Conservation (phyloP, 2,329 filamentous ascomycete genomes). For the Boeremia lycopersici region DNA sequence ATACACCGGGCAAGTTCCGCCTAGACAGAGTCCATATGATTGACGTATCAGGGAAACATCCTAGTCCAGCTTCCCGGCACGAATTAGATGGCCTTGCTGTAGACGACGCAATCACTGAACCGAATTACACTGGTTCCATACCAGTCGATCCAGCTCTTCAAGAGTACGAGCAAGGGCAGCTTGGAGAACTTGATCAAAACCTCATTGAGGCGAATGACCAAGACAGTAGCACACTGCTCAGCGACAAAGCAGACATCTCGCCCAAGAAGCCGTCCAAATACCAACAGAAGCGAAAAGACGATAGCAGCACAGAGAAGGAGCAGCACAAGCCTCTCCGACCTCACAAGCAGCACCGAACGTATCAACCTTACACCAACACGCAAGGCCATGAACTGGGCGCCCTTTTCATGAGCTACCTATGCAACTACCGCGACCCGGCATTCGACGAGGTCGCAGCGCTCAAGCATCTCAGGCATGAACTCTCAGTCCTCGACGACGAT, state of each 20-base stretch:
- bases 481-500: background rate
- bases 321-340: background rate
- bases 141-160: no score
- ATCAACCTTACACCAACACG: background rate
- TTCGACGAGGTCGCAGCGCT: constrained; percentile 8
- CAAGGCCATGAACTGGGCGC: background rate
- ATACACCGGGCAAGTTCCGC: background rate
- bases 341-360: background rate
- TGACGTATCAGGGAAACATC: background rate
- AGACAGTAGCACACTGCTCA: background rate
- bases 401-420: constrained; percentile 9
- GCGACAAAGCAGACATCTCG: background rate
- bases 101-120: no score
- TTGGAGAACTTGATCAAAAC: no score
- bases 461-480: background rate
- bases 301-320: background rate
- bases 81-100: background rate
- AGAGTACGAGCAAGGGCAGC: no score
- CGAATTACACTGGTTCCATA: no score
- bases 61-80: background rate
- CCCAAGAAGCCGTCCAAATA: background rate
- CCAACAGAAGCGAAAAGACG: constrained; percentile 1
- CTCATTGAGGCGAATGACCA: no score
- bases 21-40: background rate
- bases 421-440: background rate